Evolutionary conservation across 1,139 yeast genomes (phyloP).

Genomic region (Diutina pseudorugosa): DNA sequence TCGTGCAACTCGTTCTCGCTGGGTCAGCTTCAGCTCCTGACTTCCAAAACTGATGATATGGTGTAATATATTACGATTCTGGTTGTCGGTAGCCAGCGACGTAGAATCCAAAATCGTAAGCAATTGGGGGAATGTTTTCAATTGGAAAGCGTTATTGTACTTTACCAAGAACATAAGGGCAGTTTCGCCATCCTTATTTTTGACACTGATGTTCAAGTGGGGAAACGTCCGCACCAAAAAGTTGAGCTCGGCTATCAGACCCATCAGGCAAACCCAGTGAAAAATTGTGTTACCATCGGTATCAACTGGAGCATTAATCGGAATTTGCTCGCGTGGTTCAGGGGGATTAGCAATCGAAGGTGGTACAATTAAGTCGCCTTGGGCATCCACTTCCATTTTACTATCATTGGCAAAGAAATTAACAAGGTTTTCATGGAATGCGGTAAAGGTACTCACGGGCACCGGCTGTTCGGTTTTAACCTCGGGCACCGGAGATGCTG

Average conservation of each 20-base stretch:
- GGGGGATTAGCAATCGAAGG: slow-evolving; percentile 19
- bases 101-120: slow-evolving; percentile 70
- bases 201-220: slow-evolving; percentile 42
- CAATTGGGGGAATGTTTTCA: slow-evolving; percentile 59
- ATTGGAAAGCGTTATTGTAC: slow-evolving; percentile 78
- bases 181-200: slow-evolving; percentile 69
- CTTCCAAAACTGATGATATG: slow-evolving; percentile 19
- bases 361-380: not conserved
- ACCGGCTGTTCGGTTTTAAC: not conserved
- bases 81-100: slow-evolving; percentile 55
- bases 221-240: slow-evolving; percentile 47
- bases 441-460: not conserved
- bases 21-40: slow-evolving; percentile 18
- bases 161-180: slow-evolving; percentile 81
- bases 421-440: not conserved
- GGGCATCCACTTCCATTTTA: not conserved
- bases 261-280: slow-evolving; percentile 95
- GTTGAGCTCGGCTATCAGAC: slow-evolving; percentile 58
- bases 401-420: slow-evolving; percentile 3
- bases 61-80: slow-evolving; percentile 67
- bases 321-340: slow-evolving; percentile 32
- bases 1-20: slow-evolving; percentile 51
- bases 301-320: slow-evolving; percentile 78
- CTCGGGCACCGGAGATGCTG: not conserved
- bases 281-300: slow-evolving; percentile 87